Conservation (phyloP, 2,329 filamentous ascomycete species). For the Parascedosporium putredinis region DNA sequence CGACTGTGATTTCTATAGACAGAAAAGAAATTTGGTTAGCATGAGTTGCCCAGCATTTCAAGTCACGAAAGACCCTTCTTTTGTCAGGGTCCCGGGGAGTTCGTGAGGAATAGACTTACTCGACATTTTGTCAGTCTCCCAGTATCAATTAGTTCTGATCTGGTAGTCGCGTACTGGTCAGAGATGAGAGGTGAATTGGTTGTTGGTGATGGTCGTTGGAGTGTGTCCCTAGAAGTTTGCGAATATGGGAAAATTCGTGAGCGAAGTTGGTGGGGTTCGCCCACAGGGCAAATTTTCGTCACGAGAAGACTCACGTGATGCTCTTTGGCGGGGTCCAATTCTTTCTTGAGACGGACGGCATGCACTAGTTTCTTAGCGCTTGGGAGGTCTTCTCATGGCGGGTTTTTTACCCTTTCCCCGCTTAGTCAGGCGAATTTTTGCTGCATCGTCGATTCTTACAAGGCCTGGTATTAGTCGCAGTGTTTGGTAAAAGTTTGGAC, state of each 20-base stretch:
- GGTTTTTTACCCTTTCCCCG: neutral
- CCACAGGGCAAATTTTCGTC: constrained; percentile 10
- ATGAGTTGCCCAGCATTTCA: too few relatives aligned
- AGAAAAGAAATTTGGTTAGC: constrained; percentile 3
- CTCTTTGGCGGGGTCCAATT: too few relatives aligned
- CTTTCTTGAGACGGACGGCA: too few relatives aligned
- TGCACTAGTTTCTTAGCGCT: too few relatives aligned
- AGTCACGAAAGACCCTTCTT: too few relatives aligned
- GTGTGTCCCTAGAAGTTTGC: neutral
- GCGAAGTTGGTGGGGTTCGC: constrained; percentile 5
- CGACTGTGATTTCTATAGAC: constrained; percentile 58
- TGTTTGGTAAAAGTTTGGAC: neutral
- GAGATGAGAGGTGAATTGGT: neutral
- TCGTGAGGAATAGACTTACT: constrained; percentile 21
- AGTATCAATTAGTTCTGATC: constrained; percentile 34
- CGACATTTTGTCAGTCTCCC: constrained; percentile 83
- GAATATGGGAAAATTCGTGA: constrained; percentile 1
- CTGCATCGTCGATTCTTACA: neutral
- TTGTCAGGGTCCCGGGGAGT: neutral
- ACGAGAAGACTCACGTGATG: constrained; percentile 9
- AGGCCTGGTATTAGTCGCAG: neutral
- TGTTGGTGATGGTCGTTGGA: neutral
- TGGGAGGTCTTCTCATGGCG: too few relatives aligned
- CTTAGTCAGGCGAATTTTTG: neutral
- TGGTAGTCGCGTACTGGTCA: constrained; percentile 10